Conservation (phyloP, 805 yeast genomes). For the Ogataea minuta region DNA sequence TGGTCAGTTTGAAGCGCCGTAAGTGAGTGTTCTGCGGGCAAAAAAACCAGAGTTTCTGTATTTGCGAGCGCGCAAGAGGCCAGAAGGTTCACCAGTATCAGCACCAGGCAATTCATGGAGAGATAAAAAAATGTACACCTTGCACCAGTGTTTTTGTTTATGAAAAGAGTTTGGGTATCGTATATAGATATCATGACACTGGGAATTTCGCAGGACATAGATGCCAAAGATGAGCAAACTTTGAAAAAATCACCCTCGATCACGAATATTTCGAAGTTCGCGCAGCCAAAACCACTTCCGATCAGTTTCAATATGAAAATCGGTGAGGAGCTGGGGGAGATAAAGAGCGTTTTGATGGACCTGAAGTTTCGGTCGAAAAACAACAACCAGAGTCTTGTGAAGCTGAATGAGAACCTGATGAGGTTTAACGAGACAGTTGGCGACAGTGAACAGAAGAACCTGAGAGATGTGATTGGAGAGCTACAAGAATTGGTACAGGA, state of each 20-base stretch:
- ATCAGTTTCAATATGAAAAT: slow-evolving; percentile 22
- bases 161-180: slow-evolving; percentile 12
- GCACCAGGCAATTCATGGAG: slow-evolving; percentile 3
- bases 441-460: slow-evolving; percentile 3
- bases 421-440: slow-evolving; percentile 17
- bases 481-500: neutral
- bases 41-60: slow-evolving; percentile 22
- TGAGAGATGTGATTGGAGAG: neutral
- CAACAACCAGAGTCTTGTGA: slow-evolving; percentile 19
- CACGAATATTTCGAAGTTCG: slow-evolving; percentile 20
- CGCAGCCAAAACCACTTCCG: slow-evolving; percentile 26
- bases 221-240: slow-evolving; percentile 2
- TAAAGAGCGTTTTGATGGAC: slow-evolving; percentile 18
- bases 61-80: slow-evolving; percentile 12
- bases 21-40: neutral
- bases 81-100: neutral
- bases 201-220: slow-evolving; percentile 7
- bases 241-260: slow-evolving; percentile 23
- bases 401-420: slow-evolving; percentile 23
- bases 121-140: slow-evolving; percentile 5
- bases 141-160: slow-evolving; percentile 14
- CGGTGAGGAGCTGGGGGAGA: slow-evolving; percentile 21
- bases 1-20: too few species aligned
- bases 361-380: slow-evolving; percentile 22
- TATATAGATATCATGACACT: slow-evolving; percentile 10